Percentiles rank a stretch among this genome's conserved stretches.
These are phyloP conservation scores for Paratinospora sagittata DNA, from an alignment of 164 flowering plant genomes.

Conservation along the genomic window DNA sequence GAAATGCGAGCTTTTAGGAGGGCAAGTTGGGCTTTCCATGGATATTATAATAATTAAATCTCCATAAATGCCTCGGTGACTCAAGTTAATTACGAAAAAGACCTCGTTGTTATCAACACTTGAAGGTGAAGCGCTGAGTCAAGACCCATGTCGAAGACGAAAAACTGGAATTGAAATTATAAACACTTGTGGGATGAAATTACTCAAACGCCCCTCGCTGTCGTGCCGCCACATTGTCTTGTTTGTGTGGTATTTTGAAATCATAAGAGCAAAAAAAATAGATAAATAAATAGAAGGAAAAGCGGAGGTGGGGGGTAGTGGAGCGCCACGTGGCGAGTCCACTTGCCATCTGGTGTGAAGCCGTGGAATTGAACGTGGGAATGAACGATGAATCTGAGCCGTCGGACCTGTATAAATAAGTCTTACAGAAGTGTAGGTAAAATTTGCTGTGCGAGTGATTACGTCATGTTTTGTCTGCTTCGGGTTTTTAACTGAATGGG, in stretches of 20 bases:
- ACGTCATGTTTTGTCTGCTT: no score
- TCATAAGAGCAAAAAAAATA: not conserved
- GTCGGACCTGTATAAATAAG: not conserved
- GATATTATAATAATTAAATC: constrained; percentile 2
- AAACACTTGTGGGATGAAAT: not conserved
- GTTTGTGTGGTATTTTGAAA: not conserved
- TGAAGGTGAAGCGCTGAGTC: not conserved
- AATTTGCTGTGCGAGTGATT: no score
- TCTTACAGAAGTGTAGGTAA: not conserved
- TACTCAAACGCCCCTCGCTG: not conserved
- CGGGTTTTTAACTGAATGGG: no score
- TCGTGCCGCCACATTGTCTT: constrained; percentile 2
- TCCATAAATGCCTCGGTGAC: not conserved
- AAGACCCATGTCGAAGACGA: not conserved
- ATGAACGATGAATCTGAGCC: not conserved
- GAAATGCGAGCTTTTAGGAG: not conserved
- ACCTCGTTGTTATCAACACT: not conserved
- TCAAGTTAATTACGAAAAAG: not conserved
- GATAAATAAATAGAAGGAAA: no score
- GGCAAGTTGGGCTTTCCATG: not conserved
- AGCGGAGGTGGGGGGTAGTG: not conserved
- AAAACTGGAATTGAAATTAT: not conserved
- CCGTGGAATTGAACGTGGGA: not conserved
- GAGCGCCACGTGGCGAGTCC: not conserved
- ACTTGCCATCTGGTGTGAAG: not conserved